Evolutionary conservation across 1,284 basidiomycete species (phyloP).

Genomic region (Cystobasidium pallidum): DNA sequence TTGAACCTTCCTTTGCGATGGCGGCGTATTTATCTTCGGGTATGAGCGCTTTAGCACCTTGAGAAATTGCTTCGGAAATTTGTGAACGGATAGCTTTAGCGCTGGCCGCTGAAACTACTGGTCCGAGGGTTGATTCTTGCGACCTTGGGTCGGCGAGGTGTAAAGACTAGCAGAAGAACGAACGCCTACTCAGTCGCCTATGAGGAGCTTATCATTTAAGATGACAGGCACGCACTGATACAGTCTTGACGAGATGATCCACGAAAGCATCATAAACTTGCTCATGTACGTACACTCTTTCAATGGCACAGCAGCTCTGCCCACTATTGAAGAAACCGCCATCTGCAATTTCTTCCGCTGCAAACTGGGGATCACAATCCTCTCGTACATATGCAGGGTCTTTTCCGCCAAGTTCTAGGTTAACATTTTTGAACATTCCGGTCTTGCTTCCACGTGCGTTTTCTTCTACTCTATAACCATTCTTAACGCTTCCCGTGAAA

Average conservation of each 20-base stretch:
- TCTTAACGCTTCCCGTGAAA: constrained; percentile 82
- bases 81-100: constrained; percentile 83
- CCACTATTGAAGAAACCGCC: constrained; percentile 96
- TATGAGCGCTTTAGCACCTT: constrained; percentile 78
- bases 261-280: constrained; percentile 80
- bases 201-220: too few relatives aligned
- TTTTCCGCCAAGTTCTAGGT: constrained; percentile 84
- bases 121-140: constrained; percentile 76
- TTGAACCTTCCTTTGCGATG: constrained; percentile 69
- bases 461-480: constrained; percentile 58
- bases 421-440: constrained; percentile 73
- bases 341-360: constrained; percentile 80
- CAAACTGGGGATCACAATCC: constrained; percentile 75
- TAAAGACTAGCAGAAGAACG: constrained; percentile 63
- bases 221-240: constrained; percentile 65
- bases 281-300: constrained; percentile 93
- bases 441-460: constrained; percentile 60
- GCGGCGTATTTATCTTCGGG: constrained; percentile 68
- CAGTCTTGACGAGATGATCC: constrained; percentile 69
- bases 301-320: constrained; percentile 83
- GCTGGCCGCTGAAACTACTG: constrained; percentile 83
- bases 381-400: constrained; percentile 90
- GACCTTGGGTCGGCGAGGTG: constrained; percentile 82
- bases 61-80: constrained; percentile 73
- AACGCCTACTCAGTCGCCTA: too few relatives aligned